Conservation (phyloP, 495 filamentous ascomycete genomes). For the Aspergillus egyptiacus region DNA sequence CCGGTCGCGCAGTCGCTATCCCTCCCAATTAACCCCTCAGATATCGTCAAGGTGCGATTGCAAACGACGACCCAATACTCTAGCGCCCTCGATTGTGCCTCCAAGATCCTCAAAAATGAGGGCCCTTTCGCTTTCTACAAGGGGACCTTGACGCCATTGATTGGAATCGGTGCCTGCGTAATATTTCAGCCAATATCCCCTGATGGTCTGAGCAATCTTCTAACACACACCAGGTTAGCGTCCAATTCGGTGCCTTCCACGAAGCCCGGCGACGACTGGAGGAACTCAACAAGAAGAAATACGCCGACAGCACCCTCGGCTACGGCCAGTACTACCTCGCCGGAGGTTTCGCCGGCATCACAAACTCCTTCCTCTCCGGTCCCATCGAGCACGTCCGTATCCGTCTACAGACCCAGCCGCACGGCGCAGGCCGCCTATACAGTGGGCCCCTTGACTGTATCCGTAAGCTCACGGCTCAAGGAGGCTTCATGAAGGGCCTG, state of each 20-base stretch:
- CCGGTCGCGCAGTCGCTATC: not conserved
- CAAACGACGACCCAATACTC: slow-evolving; percentile 81
- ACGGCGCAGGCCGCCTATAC: slow-evolving; percentile 74
- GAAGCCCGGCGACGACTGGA: slow-evolving; percentile 82
- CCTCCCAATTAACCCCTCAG: slow-evolving; percentile 36
- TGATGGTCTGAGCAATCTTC: not conserved
- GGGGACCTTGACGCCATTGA: slow-evolving; percentile 89
- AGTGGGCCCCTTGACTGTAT: slow-evolving; percentile 84
- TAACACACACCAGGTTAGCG: slow-evolving; percentile 54
- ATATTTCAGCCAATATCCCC: slow-evolving; percentile 20
- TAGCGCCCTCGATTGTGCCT: slow-evolving; percentile 71
- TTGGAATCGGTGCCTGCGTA: slow-evolving; percentile 95
- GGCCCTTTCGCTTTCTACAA: slow-evolving; percentile 95
- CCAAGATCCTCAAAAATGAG: slow-evolving; percentile 79
- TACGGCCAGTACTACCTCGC: slow-evolving; percentile 86
- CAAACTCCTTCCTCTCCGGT: slow-evolving; percentile 80
- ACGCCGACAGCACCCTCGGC: slow-evolving; percentile 48
- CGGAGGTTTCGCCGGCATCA: slow-evolving; percentile 86
- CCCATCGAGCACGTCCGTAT: slow-evolving; percentile 98
- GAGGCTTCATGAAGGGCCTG: slow-evolving; percentile 62
- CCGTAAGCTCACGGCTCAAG: slow-evolving; percentile 64
- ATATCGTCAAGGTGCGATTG: slow-evolving; percentile 96
- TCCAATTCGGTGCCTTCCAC: slow-evolving; percentile 98
- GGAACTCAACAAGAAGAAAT: slow-evolving; percentile 55
- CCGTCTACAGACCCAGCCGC: slow-evolving; percentile 94